Evolutionary conservation across 306 rosid species (phyloP), one percentile per base, ranked within the genome.

Genomic region (Chamaecrista fasciculata): DNA sequence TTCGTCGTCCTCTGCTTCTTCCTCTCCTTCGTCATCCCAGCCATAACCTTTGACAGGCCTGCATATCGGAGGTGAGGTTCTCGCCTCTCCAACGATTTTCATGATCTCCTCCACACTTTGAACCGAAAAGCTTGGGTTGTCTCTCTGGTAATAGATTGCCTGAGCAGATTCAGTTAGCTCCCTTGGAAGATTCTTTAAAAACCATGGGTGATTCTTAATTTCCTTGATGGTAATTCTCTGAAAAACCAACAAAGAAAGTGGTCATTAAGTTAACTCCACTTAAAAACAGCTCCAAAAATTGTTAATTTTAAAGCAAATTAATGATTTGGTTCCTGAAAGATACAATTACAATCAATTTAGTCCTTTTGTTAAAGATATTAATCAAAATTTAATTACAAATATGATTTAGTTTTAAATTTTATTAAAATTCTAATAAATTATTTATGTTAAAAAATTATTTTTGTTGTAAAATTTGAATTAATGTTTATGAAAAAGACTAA

Each of bases 31-130:
- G 0, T 79, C 76, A 29, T 87, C 96, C 96, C 96, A 90, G 16
- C 89, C 77, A 8, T 83, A 90, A 51, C 94, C 91, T 69, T 77
- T 75, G 39, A 87, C 48, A 0, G 84, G 75, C 79, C 79, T 80
- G 2, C 89, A 78, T 2, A 85, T 69, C 2, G 96, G 91, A 58
- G 85, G 88, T 11, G 91, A 86, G n/a, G 67, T 83, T 76, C 88
- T 90, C 18, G 94, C 96, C 73, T 90, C 96, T 44, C 81, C 91
- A 39, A 90, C 89, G n/a, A 90, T 87, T 76, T 84, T 90, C 91
- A 85, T 90, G 34, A 90, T 90, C 73, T 90, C 94, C 4, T 90
- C 96, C 75, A 63, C 88, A 3, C 81, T 85, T 66, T 87, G 96
- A 55, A 80, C 73, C 36, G 93, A 80, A 66, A 82, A 90, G 80